Percentiles rank a stretch among this genome's conserved stretches.
Conservation (phyloP, 495 filamentous ascomycete genomes). For the Lophiostoma macrostomum region DNA sequence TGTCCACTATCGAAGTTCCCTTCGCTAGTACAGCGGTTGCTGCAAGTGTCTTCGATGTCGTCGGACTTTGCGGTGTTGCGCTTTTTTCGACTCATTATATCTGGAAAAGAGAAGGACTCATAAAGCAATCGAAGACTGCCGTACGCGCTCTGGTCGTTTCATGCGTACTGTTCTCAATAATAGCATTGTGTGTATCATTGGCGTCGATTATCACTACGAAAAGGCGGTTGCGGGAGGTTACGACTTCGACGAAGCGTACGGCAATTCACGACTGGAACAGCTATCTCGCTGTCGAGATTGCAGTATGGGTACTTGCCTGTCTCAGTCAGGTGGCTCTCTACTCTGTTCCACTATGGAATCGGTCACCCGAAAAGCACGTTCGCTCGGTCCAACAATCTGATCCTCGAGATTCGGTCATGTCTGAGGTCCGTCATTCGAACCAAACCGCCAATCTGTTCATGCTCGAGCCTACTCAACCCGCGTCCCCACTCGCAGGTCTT, state of each 20-base stretch:
- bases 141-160: slow-evolving; percentile 5
- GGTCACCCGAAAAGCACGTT: background rate
- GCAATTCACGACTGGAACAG: slow-evolving; percentile 5
- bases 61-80: slow-evolving; percentile 12
- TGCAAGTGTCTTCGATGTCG: slow-evolving; percentile 17
- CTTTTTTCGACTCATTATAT: slow-evolving; percentile 23
- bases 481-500: slow-evolving; percentile 17
- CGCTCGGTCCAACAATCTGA: background rate
- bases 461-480: slow-evolving; percentile 17
- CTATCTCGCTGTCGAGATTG: slow-evolving; percentile 15
- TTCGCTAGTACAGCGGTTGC: slow-evolving; percentile 16
- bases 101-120: slow-evolving; percentile 26
- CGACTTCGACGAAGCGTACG: background rate
- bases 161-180: slow-evolving; percentile 14
- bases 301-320: slow-evolving; percentile 20
- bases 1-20: slow-evolving; percentile 7
- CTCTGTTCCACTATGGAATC: slow-evolving; percentile 12
- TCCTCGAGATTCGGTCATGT: slow-evolving; percentile 25
- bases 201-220: slow-evolving; percentile 23
- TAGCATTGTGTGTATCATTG: slow-evolving; percentile 19
- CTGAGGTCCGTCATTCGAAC: slow-evolving; percentile 22
- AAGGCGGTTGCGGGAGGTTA: slow-evolving; percentile 4
- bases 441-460: slow-evolving; percentile 14
- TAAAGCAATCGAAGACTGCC: background rate
- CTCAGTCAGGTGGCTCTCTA: slow-evolving; percentile 20